A percentile compares a stretch with the other conserved stretches of the same genome.
Evolutionary conservation across 768 basidiomycete genomes (phyloP).

Genomic region (Daedalea quercina): DNA sequence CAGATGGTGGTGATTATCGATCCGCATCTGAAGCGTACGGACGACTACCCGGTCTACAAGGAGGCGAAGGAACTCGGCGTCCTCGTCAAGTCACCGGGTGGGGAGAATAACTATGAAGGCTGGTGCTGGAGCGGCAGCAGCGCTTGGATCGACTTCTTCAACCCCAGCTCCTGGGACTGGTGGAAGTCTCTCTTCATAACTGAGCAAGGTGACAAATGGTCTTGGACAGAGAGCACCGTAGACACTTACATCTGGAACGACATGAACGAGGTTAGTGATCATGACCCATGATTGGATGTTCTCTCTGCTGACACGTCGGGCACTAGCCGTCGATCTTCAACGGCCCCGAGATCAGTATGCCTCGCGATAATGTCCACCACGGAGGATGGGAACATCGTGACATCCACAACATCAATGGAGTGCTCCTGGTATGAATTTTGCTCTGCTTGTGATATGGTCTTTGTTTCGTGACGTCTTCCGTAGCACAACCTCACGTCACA

Average conservation of each 20-base stretch:
- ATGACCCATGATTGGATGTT: background rate
- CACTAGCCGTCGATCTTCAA: conserved; percentile 92
- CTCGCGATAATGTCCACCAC: conserved; percentile 72
- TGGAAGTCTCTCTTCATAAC: conserved; percentile 83
- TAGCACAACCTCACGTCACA: conserved; percentile 82
- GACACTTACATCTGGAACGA: conserved; percentile 97
- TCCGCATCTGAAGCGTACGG: conserved; percentile 86
- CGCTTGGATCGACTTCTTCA: conserved; percentile 97
- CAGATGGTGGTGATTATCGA: conserved; percentile 98
- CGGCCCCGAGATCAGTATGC: conserved; percentile 90
- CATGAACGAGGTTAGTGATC: conserved; percentile 84
- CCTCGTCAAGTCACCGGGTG: conserved; percentile 76
- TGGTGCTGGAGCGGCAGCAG: conserved; percentile 99
- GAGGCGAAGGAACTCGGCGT: conserved; percentile 77
- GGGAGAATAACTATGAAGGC: conserved; percentile 85
- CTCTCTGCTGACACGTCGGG: background rate
- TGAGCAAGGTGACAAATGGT: conserved; percentile 50
- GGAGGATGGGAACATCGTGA: conserved; percentile 99
- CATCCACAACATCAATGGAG: conserved; percentile 95
- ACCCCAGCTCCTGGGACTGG: conserved; percentile 84
- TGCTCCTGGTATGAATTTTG: conserved; percentile 66
- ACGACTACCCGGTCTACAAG: conserved; percentile 77
- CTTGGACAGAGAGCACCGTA: conserved; percentile 76
- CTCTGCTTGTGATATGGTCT: background rate
- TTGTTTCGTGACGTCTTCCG: background rate